These are phyloP conservation scores for Achaetomium macrosporum DNA, from an alignment of 2,329 filamentous ascomycete genomes.

Conservation along the genomic window DNA sequence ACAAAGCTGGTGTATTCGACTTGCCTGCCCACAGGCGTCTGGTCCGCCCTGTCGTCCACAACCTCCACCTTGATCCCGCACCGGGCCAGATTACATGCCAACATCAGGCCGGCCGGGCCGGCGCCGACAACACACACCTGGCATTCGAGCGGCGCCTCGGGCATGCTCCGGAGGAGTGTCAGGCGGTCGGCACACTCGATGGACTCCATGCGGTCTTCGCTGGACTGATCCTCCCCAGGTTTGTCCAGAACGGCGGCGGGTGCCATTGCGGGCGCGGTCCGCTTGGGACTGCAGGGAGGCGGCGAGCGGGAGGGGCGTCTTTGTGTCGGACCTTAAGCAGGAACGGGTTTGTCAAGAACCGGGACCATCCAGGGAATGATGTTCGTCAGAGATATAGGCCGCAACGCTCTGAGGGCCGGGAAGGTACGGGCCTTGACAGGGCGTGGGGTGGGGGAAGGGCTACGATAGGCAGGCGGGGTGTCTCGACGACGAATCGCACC, in stretches of 20 bases:
- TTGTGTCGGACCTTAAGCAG: neutral
- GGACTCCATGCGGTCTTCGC: conserved; percentile 28
- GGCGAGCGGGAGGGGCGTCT: neutral
- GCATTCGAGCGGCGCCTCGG: conserved; percentile 37
- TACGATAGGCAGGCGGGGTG: neutral
- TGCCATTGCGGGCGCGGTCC: conserved; percentile 27
- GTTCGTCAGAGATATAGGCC: neutral
- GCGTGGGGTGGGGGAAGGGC: neutral
- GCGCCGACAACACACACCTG: conserved; percentile 47
- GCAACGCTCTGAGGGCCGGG: too few species aligned
- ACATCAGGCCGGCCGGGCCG: conserved; percentile 51
- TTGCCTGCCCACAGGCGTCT: conserved; percentile 60
- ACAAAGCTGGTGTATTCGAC: neutral
- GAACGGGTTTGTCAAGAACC: neutral
- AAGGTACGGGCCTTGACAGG: too few species aligned
- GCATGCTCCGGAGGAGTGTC: conserved; percentile 44
- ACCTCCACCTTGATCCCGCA: conserved; percentile 61
- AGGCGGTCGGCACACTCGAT: conserved; percentile 39
- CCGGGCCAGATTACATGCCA: conserved; percentile 51
- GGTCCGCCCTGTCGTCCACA: conserved; percentile 62
- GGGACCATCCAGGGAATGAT: conserved; percentile 2
- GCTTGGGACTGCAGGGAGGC: neutral
- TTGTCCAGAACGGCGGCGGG: conserved; percentile 34
- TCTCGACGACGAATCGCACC: too few species aligned
- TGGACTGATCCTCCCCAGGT: conserved; percentile 29